phyloP scores from a whole-genome alignment of 352 stramenopile genomes.

The Globisporangium sylvaticum region DNA sequence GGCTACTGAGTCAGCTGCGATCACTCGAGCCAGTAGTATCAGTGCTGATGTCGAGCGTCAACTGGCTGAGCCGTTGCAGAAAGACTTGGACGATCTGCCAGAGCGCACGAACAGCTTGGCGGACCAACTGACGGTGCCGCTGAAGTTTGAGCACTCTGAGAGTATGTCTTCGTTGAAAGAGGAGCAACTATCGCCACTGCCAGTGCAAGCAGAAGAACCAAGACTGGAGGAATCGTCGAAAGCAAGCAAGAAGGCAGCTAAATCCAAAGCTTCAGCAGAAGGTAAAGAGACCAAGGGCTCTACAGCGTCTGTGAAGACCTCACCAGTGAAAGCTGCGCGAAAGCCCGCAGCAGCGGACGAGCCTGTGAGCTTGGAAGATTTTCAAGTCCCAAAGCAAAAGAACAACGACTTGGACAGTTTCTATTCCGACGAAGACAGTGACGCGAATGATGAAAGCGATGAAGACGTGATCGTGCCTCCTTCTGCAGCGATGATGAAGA shows the following conservation, averaged over 20 bases:
- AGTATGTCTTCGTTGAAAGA: conserved; percentile 5
- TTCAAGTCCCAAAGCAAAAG: conserved; percentile 56
- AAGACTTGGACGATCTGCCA: conserved; percentile 53
- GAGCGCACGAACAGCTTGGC: conserved; percentile 34
- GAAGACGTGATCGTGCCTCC: conserved; percentile 59
- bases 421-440: conserved; percentile 75
- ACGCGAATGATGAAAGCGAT: conserved; percentile 29
- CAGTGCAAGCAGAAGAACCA: not conserved
- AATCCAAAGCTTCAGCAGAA: not conserved
- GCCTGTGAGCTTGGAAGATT: conserved; percentile 67
- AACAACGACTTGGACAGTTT: conserved; percentile 68
- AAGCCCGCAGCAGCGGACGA: conserved; percentile 29
- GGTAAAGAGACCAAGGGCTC: not conserved
- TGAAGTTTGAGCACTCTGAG: conserved; percentile 47
- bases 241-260: not conserved
- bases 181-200: not conserved
- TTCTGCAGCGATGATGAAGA: conserved; percentile 24
- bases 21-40: not conserved
- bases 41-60: not conserved
- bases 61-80: conserved; percentile 4
- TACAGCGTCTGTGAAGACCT: not conserved
- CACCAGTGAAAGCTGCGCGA: not conserved
- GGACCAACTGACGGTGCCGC: conserved; percentile 20
- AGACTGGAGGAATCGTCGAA: not conserved
- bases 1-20: not conserved